A percentile compares a stretch with the other conserved stretches of the same genome.
phyloP scores from a whole-genome alignment of 163 green algal genomes.

The Chlamydomonas reinhardtii region DNA sequence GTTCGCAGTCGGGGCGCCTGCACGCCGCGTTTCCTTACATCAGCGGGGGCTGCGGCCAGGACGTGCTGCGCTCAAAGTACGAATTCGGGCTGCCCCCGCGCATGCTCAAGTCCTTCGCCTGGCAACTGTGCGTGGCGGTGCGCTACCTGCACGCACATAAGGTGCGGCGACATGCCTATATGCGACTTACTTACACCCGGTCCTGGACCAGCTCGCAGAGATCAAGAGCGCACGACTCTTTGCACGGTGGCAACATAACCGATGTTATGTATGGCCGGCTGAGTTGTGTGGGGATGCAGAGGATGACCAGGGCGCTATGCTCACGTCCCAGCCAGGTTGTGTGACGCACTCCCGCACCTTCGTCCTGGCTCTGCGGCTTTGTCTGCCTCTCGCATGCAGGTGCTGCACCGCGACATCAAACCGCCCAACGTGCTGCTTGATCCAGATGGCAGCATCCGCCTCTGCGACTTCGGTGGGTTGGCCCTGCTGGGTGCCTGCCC shows the following conservation, averaged over 20 bases:
- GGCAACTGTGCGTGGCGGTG: slow-evolving; percentile 28
- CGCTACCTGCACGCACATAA: slow-evolving; percentile 12
- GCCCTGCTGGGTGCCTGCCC: no score
- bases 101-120: slow-evolving; percentile 39
- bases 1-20: background rate
- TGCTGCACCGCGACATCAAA: slow-evolving; percentile 71
- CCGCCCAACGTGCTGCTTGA: slow-evolving; percentile 75
- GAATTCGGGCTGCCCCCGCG: slow-evolving; percentile 3
- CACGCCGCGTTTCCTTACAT: slow-evolving; percentile 41
- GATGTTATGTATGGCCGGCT: no score
- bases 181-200: no score
- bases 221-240: no score
- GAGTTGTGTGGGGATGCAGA: no score
- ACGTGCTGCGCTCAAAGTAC: background rate
- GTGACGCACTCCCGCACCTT: no score
- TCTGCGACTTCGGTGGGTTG: slow-evolving; percentile 78
- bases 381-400: background rate
- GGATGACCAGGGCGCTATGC: no score
- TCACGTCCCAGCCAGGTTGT: no score
- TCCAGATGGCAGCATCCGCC: slow-evolving; percentile 70
- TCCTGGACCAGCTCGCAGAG: no score
- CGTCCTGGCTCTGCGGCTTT: no score
- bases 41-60: background rate
- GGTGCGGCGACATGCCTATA: background rate
- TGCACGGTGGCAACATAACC: no score